phyloP scores from a whole-genome alignment of 768 basidiomycete genomes.

The Coprinopsis cinerea region DNA sequence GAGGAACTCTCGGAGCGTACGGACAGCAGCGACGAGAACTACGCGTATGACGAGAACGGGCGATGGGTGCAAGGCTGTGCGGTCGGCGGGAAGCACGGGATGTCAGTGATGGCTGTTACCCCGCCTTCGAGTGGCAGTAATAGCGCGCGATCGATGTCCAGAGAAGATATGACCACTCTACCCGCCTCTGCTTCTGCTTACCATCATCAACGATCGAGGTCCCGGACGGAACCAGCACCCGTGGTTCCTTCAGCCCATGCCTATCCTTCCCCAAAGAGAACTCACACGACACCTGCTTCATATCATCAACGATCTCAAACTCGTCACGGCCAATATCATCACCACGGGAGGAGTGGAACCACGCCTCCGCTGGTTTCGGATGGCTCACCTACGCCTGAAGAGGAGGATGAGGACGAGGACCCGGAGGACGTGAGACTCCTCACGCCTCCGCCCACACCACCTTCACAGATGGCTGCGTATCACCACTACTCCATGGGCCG shows the following conservation, averaged over 20 bases:
- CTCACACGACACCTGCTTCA: background rate
- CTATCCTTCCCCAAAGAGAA: slow-evolving; percentile 2
- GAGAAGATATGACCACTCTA: background rate
- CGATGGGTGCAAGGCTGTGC: slow-evolving; percentile 4
- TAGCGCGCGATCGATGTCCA: slow-evolving; percentile 1
- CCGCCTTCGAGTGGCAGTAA: slow-evolving; percentile 7
- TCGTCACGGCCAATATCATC: slow-evolving; percentile 3
- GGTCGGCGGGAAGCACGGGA: background rate
- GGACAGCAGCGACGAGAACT: slow-evolving; percentile 8
- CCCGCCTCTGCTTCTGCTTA: background rate
- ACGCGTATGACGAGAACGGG: slow-evolving; percentile 9
- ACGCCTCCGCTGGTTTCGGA: slow-evolving; percentile 15
- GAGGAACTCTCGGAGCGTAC: background rate
- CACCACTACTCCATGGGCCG: background rate
- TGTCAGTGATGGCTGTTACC: background rate
- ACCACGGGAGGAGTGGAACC: slow-evolving; percentile 7
- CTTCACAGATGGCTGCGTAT: slow-evolving; percentile 1
- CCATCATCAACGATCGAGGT: slow-evolving; percentile 1
- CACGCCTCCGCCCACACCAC: slow-evolving; percentile 15
- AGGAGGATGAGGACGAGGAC: slow-evolving; percentile 8
- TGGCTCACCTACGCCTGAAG: slow-evolving; percentile 9
- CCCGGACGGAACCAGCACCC: slow-evolving; percentile 5
- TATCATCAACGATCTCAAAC: background rate
- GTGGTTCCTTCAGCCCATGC: background rate
- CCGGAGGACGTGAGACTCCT: slow-evolving; percentile 10